Conservation (phyloP, 75 land plant genomes). For the Selaginella tamariscina region DNA sequence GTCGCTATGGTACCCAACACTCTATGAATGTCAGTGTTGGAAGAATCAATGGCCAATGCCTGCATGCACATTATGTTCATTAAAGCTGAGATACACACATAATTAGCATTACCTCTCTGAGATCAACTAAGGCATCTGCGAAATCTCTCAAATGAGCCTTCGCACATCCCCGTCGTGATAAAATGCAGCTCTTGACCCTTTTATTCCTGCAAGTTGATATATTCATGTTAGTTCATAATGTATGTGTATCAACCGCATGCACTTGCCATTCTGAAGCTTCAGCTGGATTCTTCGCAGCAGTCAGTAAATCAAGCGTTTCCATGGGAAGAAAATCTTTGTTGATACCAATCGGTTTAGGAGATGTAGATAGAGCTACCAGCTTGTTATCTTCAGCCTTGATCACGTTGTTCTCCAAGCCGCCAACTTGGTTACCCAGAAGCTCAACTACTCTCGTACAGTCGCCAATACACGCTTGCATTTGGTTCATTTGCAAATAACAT, state of each 20-base stretch:
- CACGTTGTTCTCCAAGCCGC: too few relatives aligned
- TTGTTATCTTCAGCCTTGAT: background rate
- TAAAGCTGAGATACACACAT: background rate
- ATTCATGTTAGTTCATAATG: too few relatives aligned
- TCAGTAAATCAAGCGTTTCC: background rate
- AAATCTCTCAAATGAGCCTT: background rate
- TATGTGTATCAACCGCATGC: too few relatives aligned
- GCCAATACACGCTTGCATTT: constrained; percentile 20
- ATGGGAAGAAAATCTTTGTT: background rate
- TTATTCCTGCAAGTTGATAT: too few relatives aligned
- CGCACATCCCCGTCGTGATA: background rate
- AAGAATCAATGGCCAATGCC: background rate
- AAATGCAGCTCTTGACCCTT: background rate
- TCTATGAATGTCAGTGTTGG: background rate
- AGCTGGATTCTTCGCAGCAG: background rate
- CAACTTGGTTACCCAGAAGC: constrained; percentile 9
- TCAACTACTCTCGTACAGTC: constrained; percentile 24
- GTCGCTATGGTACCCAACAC: background rate
- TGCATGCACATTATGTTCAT: background rate
- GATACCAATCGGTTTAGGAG: background rate
- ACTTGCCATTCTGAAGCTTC: too few relatives aligned
- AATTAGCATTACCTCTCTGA: background rate
- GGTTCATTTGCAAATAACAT: constrained; percentile 22
- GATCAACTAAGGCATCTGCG: background rate
- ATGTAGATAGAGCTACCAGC: background rate